Base-by-base conservation (phyloP, 768 basidiomycete species). In the Gloeopeniophorella convolvens region DNA sequence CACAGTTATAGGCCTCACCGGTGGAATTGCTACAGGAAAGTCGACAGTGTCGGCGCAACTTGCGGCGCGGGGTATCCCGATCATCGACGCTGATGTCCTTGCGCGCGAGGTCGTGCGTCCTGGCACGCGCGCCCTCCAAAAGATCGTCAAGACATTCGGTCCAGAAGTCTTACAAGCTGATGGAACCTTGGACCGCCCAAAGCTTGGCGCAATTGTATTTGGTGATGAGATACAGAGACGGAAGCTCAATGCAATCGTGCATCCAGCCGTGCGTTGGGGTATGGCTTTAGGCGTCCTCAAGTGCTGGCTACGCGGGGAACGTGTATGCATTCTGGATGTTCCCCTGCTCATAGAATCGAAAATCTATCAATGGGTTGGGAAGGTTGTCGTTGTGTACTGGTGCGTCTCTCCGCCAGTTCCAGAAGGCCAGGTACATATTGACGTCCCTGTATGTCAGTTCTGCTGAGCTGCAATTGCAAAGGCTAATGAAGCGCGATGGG, bases 21-120 rank as follows among this genome's bases (percentile, higher is more conserved):
- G 96, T 7, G 91, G 94, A 2, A 97, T 99, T 50, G 90, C 93
- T 18, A 93, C 92, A 6, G 93, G 95, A 45, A 99, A 99, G 70
- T 96, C 94, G 0, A 88, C 92, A 11, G 96, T 93, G 10, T 89
- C 93, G 0, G 67, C 69, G 6, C 72, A 93, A 34, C 72, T 98
- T 30, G 75, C 76, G 44, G 70, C 74, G 0, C 82, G 82, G 58
- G 60, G 66, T 26, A 69, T 98, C 26, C 89, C 91, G n/a, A 71
- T 98, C 58, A 77, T 98, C 59, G 96, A 99, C 63, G 93, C 95
- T 2, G 95, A 98, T 72, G 55, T 89, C 13, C 75, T 98, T 42
- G 90, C 94, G 3, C 84, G 93, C 32, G 69, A 82, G 58, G 92
- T 88, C 49, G 87, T 97, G 49, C 76, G 80, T 52, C 93, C 93